Base-by-base conservation (phyloP, 345 rosid species). In the Erysimum cheiranthoides region DNA sequence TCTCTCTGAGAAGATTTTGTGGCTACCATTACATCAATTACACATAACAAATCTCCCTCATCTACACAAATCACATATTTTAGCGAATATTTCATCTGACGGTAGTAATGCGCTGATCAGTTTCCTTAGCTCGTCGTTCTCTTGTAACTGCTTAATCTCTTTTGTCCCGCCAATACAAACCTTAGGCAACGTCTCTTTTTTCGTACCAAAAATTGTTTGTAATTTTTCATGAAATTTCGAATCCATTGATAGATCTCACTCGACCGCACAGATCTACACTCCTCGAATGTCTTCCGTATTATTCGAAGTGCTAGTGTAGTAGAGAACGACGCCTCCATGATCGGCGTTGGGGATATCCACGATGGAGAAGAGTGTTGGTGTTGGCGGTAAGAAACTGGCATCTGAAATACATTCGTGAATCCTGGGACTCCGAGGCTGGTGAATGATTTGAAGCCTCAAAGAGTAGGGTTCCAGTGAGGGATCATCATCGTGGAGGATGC, bases 231-330 rank as follows among this genome's bases (percentile, higher is more conserved):
- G 68, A 72, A 88, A 91, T 3, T 32, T 61, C 1, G 81, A 62
- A 36, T 91, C 93, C 95, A 93, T 84, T 5, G 92, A 86, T 73
- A 93, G 72, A 77, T 93, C 98, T 4, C 95, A 89, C 39, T 93
- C 4, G 92, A 84, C 40, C 82, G 60, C 71, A 89, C 90, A 36
- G 74, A 17, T 49, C 79, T 71, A 83, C 97, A 90, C 68, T 89
- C 97, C 66, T 89, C 92, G 78, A 79, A 89, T n/a, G 97, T 89
- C 71, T 79, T 81, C 5, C 98, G 86, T 8, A 93, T 85, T 10
- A 93, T 81, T 6, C 85, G 85, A 39, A 93, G 97, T n/a, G 80
- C 92, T 93, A 17, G 97, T 93, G 86, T 82, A 86, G 87, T 88
- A 90, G 39, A 93, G 38, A 27, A 88, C 80, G 49, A 93, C 70